Percentiles rank a stretch among this genome's conserved stretches.
Evolutionary conservation across 257 asterid species (phyloP).

Genomic region (Plectranthus barbatus): DNA sequence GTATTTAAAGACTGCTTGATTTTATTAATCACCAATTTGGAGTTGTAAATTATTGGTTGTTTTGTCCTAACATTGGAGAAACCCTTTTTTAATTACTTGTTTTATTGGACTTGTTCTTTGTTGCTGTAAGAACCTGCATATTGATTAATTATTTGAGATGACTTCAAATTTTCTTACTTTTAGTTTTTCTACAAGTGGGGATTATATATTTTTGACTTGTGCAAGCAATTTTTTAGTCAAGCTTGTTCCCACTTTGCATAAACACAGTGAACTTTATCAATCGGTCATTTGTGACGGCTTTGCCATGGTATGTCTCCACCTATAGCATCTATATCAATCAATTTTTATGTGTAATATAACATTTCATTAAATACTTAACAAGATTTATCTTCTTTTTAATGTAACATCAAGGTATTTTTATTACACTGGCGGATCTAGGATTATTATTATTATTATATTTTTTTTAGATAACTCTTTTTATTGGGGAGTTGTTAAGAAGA

Average conservation of each 20-base stretch:
- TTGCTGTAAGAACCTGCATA: slow-evolving; percentile 12
- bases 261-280: background rate
- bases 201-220: slow-evolving; percentile 10
- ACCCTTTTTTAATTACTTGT: background rate
- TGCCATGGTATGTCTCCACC: background rate
- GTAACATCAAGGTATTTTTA: too few species aligned
- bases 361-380: too few species aligned
- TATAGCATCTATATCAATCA: background rate
- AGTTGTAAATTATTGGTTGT: slow-evolving; percentile 10
- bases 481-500: too few species aligned
- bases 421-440: too few species aligned
- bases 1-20: slow-evolving; percentile 12
- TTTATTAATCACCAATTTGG: slow-evolving; percentile 1
- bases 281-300: slow-evolving; percentile 13
- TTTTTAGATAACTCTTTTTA: too few species aligned
- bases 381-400: too few species aligned
- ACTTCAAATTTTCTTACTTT: slow-evolving; percentile 3
- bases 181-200: slow-evolving; percentile 26
- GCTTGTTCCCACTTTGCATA: slow-evolving; percentile 24
- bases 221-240: slow-evolving; percentile 20
- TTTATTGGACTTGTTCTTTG: slow-evolving; percentile 23
- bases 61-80: slow-evolving; percentile 23
- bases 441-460: too few species aligned
- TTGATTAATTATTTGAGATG: slow-evolving; percentile 2
- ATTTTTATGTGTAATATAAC: too few species aligned